These are phyloP conservation scores for Ganoderma lucidum DNA, from an alignment of 1,284 basidiomycete species.

Conservation along the genomic window DNA sequence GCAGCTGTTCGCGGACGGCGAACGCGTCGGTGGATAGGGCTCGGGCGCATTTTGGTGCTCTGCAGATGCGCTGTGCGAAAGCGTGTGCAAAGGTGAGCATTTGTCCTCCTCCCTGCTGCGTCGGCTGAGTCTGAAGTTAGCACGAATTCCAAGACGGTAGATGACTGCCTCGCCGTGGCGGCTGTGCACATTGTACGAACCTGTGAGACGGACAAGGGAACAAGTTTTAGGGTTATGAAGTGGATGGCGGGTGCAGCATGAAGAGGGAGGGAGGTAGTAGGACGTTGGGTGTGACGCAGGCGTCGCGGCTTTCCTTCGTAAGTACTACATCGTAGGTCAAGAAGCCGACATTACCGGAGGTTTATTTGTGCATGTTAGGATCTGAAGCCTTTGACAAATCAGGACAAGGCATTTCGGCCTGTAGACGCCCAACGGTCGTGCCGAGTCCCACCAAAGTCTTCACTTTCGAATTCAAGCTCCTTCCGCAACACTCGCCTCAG, in stretches of 20 bases:
- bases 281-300: not conserved
- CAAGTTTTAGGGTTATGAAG: not conserved
- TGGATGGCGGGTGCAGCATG: not conserved
- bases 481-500: not conserved
- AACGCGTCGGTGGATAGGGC: constrained; percentile 11
- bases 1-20: constrained; percentile 40
- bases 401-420: constrained; percentile 8
- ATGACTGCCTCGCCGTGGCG: not conserved
- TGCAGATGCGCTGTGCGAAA: constrained; percentile 5
- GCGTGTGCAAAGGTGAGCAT: constrained; percentile 1
- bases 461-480: not conserved
- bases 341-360: not conserved
- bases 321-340: too few species aligned
- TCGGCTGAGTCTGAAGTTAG: not conserved
- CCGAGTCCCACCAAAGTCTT: too few species aligned
- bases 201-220: not conserved
- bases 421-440: too few species aligned
- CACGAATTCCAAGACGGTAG: not conserved
- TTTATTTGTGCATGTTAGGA: constrained; percentile 39
- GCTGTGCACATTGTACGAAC: not conserved
- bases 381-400: constrained; percentile 33
- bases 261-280: not conserved
- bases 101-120: not conserved
- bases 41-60: constrained; percentile 3
- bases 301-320: not conserved